Base-by-base conservation (phyloP, 306 rosid species). In the Ceratonia siliqua region DNA sequence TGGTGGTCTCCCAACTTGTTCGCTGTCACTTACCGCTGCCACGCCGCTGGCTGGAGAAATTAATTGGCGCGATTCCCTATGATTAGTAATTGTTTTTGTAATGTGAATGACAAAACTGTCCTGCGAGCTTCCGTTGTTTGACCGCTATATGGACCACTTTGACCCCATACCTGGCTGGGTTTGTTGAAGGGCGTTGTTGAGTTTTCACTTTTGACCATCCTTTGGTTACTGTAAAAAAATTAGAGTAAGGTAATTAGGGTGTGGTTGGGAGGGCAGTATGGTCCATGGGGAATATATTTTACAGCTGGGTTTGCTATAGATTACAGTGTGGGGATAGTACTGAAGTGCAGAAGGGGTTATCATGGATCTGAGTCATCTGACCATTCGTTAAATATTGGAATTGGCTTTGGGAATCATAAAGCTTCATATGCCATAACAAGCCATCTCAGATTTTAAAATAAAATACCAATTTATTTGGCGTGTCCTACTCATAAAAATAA, bases 111-210 rank as follows among this genome's bases (percentile, higher is more conserved):
- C 90, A 49, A 30, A 70, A 74, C 8, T 67, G 74, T 62, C 89
- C 84, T 82, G 33, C 8, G 2, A 39, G 15, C 38, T 67, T 32
- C 41, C 54, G 74, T 70, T 71, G 65, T 80, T 87, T 90, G 92
- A 87, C 92, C 81, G 22, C 45, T 41, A 6, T 18, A 32, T 84
- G 89, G 87, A 80, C 87, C 85, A 82, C 82, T 77, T 80, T 86
- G 87, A 77, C 87, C 68, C 70, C 45, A 35, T 0, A n/a, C 79
- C 54, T n/a, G 5, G 8, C 0, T 4, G 8, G 4, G 22, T 74
- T 28, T 12, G 22, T 6, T 36, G 32, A 18, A 69, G 80, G 85
- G 70, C 5, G 73, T 30, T 83, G 33, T 53, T 6, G 76, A 58
- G 24, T 74, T 45, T 33, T 77, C 24, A 50, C 35, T 42, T 36